Base-by-base conservation (phyloP, 768 basidiomycete species). In the Xerocomus potaroensis region DNA sequence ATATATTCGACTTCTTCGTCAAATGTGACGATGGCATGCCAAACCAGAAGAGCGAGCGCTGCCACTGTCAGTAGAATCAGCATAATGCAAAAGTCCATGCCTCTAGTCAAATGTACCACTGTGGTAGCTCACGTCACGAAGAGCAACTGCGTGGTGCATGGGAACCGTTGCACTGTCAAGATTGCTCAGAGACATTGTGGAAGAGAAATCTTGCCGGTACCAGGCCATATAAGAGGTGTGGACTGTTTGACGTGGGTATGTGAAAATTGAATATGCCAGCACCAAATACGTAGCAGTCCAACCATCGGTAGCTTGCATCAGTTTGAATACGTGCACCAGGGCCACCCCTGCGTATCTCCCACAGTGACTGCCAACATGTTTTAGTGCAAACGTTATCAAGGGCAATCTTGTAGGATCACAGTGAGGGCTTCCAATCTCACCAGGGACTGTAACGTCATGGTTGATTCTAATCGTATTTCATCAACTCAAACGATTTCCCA, bases 1-100 rank as follows among this genome's bases (percentile, higher is more conserved):
- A 65, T 45, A 16, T 45, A 60, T 0, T 42, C 31, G 30, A 54
- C 43, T 38, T 62, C 60, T 12, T 62, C 40, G 16, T 51, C 52
- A 1, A 62, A 27, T 8, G 49, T 57, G 12, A 51, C 7, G 8
- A 60, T 4, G 9, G 27, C 32, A 26, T 41, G 19, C 54, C 57
- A 59, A 15, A 54, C 27, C 10, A 59, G 24, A 31, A 59, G 14
- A 2, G 51, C 30, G 2, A 60, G 45, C 3, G 48, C 45, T 36
- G 51, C 41, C 2, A 57, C 58, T 60, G 18, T 14, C 1, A 2
- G 12, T 37, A 8, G 22, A 2, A 40, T 60, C 21, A 60, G 45
- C 8, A 47, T 3, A 10, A 10, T 18, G 14, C 5, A 8, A 30
- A 41, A 30, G 14, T n/a, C n/a, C 3, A 16, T 29, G 1, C 1